Evolutionary conservation across 108 stramenopile species (phyloP).

Genomic region (Cyclostephanos invisitatus): DNA sequence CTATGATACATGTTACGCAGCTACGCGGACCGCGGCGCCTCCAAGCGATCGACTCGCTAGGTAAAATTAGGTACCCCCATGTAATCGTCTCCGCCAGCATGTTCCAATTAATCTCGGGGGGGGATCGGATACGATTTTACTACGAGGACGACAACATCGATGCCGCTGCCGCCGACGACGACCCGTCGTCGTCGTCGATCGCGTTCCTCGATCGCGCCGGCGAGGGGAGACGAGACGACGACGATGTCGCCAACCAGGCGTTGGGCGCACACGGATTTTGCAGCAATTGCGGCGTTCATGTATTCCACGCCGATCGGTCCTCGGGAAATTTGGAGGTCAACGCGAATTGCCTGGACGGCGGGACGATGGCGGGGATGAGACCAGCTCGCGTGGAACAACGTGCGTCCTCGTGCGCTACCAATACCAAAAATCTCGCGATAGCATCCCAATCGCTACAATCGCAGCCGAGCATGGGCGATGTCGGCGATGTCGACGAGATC

Average conservation of each 20-base stretch:
- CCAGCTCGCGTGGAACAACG: not conserved
- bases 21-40: constrained; percentile 59
- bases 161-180: constrained; percentile 2
- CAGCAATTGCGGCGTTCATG: constrained; percentile 70
- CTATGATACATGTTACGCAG: constrained; percentile 17
- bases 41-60: constrained; percentile 48
- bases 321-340: constrained; percentile 62
- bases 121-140: constrained; percentile 59
- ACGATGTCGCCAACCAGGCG: constrained; percentile 14
- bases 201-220: constrained; percentile 2
- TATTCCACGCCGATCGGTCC: constrained; percentile 60
- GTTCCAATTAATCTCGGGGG: constrained; percentile 57
- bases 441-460: not conserved
- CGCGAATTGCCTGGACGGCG: constrained; percentile 60
- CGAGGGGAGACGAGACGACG: constrained; percentile 23
- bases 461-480: not conserved
- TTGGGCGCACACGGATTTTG: constrained; percentile 77
- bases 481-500: constrained; percentile 8
- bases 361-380: not conserved
- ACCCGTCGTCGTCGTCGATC: constrained; percentile 7
- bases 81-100: constrained; percentile 49
- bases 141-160: constrained; percentile 42
- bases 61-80: constrained; percentile 75
- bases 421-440: not conserved
- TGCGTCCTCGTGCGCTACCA: not conserved